phyloP scores from a whole-genome alignment of 2,329 filamentous ascomycete genomes.

The Apiospora sp. region DNA sequence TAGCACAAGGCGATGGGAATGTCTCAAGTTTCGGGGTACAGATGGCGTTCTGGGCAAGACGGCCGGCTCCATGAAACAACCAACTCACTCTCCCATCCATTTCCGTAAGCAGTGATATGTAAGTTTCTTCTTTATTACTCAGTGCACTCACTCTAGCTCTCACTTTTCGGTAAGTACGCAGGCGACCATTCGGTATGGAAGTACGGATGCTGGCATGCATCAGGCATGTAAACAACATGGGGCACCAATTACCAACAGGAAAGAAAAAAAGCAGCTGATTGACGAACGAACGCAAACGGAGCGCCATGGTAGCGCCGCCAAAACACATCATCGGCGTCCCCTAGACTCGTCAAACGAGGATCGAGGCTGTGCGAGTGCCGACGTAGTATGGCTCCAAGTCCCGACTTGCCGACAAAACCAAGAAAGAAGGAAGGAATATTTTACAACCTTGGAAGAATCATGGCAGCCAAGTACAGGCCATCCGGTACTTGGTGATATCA shows the following conservation, averaged over 20 bases:
- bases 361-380: conserved; percentile 20
- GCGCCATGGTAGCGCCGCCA: conserved; percentile 14
- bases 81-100: neutral
- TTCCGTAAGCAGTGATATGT: no score
- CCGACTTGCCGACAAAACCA: neutral
- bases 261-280: conserved; percentile 2
- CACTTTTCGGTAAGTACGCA: neutral
- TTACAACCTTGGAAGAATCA: neutral
- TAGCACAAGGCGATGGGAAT: neutral
- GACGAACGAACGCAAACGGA: neutral
- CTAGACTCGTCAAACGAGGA: neutral
- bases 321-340: conserved; percentile 10
- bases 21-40: conserved; percentile 16
- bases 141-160: neutral
- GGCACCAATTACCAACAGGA: neutral
- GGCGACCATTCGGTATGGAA: neutral
- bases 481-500: neutral
- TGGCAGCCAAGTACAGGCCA: neutral
- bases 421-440: neutral
- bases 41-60: conserved; percentile 2
- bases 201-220: no score
- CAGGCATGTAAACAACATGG: neutral
- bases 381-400: neutral
- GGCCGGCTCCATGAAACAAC: neutral
- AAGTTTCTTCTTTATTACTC: neutral